Percentiles rank a stretch among this genome's conserved stretches.
These are phyloP conservation scores for Geotrichum cucujoidarum DNA, from an alignment of 1,139 yeast genomes.

Conservation along the genomic window DNA sequence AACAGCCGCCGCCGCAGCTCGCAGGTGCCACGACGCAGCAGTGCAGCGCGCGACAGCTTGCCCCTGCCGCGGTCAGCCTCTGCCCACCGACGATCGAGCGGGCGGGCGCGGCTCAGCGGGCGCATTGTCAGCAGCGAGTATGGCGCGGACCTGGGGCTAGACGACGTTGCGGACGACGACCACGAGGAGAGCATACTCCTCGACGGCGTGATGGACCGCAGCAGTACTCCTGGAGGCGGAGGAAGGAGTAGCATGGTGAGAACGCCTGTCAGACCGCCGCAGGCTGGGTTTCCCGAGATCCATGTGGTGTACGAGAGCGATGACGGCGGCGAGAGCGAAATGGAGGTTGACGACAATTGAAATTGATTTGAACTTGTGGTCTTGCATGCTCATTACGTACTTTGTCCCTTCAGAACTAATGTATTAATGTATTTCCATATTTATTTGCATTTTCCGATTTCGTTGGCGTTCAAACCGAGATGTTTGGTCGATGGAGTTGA, in stretches of 20 bases:
- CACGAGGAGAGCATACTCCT: background rate
- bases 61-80: background rate
- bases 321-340: slow-evolving; percentile 2
- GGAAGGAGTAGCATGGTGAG: background rate
- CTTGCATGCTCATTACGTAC: too few species aligned
- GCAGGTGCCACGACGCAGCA: background rate
- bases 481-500: too few species aligned
- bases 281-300: too few species aligned
- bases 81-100: too few species aligned
- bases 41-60: background rate
- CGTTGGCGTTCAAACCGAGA: too few species aligned
- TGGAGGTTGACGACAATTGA: slow-evolving; percentile 5
- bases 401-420: too few species aligned
- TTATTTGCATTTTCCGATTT: too few species aligned
- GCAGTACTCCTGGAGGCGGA: background rate
- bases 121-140: slow-evolving; percentile 4
- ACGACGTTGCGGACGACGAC: background rate
- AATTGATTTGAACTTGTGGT: too few species aligned
- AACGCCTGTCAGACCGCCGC: too few species aligned
- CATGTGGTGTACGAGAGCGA: too few species aligned
- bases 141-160: background rate
- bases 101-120: background rate
- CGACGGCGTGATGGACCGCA: background rate
- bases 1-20: slow-evolving; percentile 1
- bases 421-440: too few species aligned